Percentiles rank a stretch among this genome's conserved stretches.
These are phyloP conservation scores for Vigna trinervia DNA, from an alignment of 306 rosid genomes.

Conservation along the genomic window DNA sequence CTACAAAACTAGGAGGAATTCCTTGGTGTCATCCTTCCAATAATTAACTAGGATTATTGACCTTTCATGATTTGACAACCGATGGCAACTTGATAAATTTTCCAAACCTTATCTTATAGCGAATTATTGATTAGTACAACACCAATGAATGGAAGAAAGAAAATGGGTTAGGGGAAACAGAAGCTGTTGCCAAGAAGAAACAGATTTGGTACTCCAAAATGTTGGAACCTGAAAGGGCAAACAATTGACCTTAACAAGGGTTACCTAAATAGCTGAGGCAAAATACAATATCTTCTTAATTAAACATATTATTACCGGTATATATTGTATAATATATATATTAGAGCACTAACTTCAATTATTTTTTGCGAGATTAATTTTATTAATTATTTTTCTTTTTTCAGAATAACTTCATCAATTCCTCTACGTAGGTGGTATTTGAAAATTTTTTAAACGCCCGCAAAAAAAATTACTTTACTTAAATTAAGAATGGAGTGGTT, in stretches of 20 bases:
- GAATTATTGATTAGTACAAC: slow-evolving; percentile 21
- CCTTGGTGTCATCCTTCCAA: slow-evolving; percentile 24
- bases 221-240: background rate
- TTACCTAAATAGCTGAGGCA: background rate
- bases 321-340: background rate
- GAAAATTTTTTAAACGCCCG: background rate
- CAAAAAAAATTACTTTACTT: background rate
- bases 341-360: background rate
- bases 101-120: slow-evolving; percentile 2
- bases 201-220: background rate
- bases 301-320: too few relatives aligned
- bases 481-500: background rate
- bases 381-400: background rate
- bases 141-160: background rate
- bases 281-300: background rate
- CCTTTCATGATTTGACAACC: slow-evolving; percentile 20
- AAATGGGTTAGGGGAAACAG: background rate
- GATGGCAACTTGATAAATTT: slow-evolving; percentile 16
- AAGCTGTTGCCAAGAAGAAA: slow-evolving; percentile 11
- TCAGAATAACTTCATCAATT: too few relatives aligned
- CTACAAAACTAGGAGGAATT: slow-evolving; percentile 4
- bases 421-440: too few relatives aligned
- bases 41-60: background rate
- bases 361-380: background rate
- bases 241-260: background rate